Base-by-base conservation (phyloP, 495 filamentous ascomycete genomes). In the Neurospora terricola region DNA sequence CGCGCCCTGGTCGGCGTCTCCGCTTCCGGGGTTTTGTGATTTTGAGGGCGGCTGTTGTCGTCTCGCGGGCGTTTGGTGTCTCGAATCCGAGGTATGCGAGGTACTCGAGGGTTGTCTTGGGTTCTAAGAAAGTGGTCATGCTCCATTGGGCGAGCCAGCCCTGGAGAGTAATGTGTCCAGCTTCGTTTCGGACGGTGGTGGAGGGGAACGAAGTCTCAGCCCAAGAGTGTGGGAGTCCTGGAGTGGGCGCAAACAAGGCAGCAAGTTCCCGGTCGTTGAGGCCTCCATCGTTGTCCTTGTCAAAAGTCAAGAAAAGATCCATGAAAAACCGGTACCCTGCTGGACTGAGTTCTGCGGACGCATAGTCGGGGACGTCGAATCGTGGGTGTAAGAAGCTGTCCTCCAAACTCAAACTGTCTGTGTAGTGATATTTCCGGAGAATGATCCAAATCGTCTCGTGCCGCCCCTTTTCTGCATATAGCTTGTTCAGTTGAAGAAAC, bases 61-160 rank as follows among this genome's bases (percentile, higher is more conserved):
- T 90, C 70, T 88, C 90, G 62, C 89, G 87, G 59, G 89, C 88
- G 73, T 86, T 85, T 0, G 84, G 77, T 11, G 86, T 86, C 75
- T 94, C 92, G 78, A 97, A 99, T 11, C 96, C 96, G 2, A 99
- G 88, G 77, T 97, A 98, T 8, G 96, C 96, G 11, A 99, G 87
- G 78, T 99, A 99, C 74, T 95, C 93, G 3, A 99, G 84, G 0
- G 96, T 98, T 0, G 94, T 98, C 79, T 94, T 95, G 18, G 96
- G 95, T 38, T 96, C 94, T 69, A 94, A 88, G 77, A 98, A 99
- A 3, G 96, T 99, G 0, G 96, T 99, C 96, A 99, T 99, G 81
- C 94, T 97, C 96, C 96, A 99, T 75, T 99, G 96, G 5, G 96
- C 96, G 21, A 99, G 87, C 96, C 96, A 99, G 5, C 96, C 96